Evolutionary conservation across 495 filamentous ascomycete genomes (phyloP), one percentile per base, ranked within the genome.

Genomic region (Aspergillus cristatus): DNA sequence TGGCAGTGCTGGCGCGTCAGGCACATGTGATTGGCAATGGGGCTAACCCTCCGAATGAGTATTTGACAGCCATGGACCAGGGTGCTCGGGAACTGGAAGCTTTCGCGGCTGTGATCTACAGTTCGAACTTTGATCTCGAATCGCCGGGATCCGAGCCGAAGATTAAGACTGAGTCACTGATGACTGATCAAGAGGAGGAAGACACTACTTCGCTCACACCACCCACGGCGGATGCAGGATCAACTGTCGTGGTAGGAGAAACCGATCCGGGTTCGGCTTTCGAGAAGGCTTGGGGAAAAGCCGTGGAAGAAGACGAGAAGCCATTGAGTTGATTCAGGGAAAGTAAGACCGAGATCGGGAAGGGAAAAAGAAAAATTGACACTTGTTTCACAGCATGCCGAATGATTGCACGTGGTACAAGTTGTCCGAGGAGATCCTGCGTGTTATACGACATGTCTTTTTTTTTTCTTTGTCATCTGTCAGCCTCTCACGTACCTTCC

Each of bases 21-120:
- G 90, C 90, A 11, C 89, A 94, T 59, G 74, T 68, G 14, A 94
- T 98, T 47, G 91, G 89, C 26, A 79, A 79, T 41, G 84, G 82
- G n/a, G 72, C 81, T 34, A 55, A 60, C 17, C 43, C 60, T 11
- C 60, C 62, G 0, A 97, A 97, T 55, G 84, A 94, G 55, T 97
- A 96, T 58, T 69, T 97, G 32, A 71, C 76, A 37, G 81, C 74
- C 1, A 85, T 90, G 74, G 90, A 96, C 48, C 56, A 71, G 33
- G 60, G 62, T 17, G 86, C 91, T 8, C 72, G 74, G 10, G 87
- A 96, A 44, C 67, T 97, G n/a, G 86, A 93, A 50, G 89, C 84
- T 0, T 96, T 97, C 47, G 85, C 90, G 3, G 90, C 91, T 1
- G 82, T 96, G 6, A 84, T 97, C 18, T 97, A 95, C 55, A 87